These are phyloP conservation scores for Teunomyces lycoperdinae DNA, from an alignment of 805 yeast genomes.

Conservation along the genomic window DNA sequence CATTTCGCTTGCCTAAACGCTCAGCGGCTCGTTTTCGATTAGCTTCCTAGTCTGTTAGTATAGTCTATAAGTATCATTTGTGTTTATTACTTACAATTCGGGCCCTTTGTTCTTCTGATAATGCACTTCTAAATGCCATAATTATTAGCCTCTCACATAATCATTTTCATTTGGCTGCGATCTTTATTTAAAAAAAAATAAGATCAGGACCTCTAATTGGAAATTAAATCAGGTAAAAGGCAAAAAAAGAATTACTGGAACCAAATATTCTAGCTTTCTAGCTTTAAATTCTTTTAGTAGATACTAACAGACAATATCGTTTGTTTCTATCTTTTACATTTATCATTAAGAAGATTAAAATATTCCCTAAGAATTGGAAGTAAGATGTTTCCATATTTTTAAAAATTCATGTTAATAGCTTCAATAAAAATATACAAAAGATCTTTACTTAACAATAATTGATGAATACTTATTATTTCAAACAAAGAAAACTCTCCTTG, in stretches of 20 bases:
- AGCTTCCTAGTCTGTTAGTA: conserved; percentile 46
- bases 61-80: neutral
- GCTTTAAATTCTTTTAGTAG: too few species aligned
- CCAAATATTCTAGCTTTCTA: neutral
- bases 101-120: conserved; percentile 3
- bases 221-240: neutral
- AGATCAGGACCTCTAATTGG: neutral
- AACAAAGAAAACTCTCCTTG: neutral
- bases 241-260: neutral
- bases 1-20: conserved; percentile 41
- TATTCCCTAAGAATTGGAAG: too few species aligned
- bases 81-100: conserved; percentile 26
- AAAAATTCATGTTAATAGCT: too few species aligned
- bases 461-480: too few species aligned
- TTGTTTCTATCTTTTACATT: too few species aligned
- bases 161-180: neutral
- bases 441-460: too few species aligned
- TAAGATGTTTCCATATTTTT: too few species aligned
- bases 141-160: neutral
- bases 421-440: too few species aligned
- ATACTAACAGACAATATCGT: too few species aligned
- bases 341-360: too few species aligned
- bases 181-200: neutral
- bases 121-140: conserved; percentile 1
- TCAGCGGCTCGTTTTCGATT: conserved; percentile 64